These are phyloP conservation scores for Chaetomiaceae sp. DNA, from an alignment of 2,329 filamentous ascomycete genomes.

Conservation along the genomic window DNA sequence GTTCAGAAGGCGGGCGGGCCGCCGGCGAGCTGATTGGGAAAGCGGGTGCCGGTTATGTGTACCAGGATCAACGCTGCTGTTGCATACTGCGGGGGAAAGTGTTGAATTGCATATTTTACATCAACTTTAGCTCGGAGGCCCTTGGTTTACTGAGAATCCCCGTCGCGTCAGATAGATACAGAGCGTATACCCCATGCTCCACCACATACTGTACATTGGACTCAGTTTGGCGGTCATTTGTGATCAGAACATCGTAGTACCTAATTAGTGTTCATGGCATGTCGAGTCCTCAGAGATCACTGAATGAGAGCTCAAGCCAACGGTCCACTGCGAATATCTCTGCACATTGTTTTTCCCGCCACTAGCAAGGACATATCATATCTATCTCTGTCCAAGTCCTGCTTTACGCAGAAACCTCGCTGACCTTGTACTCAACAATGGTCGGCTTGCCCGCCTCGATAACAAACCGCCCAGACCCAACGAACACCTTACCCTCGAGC, in stretches of 20 bases:
- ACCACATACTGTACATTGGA: background rate
- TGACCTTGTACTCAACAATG: slow-evolving; percentile 43
- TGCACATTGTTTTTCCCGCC: too few species aligned
- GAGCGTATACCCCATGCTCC: slow-evolving; percentile 12
- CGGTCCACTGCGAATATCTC: too few species aligned
- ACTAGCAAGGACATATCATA: too few species aligned
- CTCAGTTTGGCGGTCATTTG: too few species aligned
- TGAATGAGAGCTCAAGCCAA: too few species aligned
- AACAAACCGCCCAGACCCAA: slow-evolving; percentile 38
- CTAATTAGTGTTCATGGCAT: too few species aligned
- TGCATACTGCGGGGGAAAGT: background rate
- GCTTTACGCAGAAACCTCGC: slow-evolving; percentile 32
- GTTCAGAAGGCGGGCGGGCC: slow-evolving; percentile 38
- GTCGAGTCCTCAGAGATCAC: too few species aligned
- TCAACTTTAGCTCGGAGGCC: too few species aligned
- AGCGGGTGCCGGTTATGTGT: background rate
- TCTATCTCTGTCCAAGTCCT: background rate
- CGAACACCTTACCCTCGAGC: slow-evolving; percentile 38
- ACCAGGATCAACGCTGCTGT: too few species aligned
- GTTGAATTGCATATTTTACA: background rate
- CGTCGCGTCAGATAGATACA: background rate
- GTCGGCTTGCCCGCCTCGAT: slow-evolving; percentile 36
- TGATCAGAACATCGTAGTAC: too few species aligned
- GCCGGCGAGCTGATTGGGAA: slow-evolving; percentile 14
- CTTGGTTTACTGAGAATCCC: too few species aligned